Evolutionary conservation across 2,329 filamentous ascomycete species (phyloP).

Genomic region (Apiospora arundinis): DNA sequence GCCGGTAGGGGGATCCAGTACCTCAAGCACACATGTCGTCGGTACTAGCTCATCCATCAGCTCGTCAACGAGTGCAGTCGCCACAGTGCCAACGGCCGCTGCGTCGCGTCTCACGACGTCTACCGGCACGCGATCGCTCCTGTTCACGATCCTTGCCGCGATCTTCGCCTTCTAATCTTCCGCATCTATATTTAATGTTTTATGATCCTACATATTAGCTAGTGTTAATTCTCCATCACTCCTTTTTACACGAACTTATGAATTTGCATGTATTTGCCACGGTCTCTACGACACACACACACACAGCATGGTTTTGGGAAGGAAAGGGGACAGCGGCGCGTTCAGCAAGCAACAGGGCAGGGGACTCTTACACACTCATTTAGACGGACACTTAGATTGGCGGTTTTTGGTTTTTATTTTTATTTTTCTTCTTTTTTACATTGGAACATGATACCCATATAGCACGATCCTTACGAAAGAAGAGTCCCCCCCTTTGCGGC

Average conservation of each 20-base stretch:
- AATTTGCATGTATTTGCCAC: slow-evolving; percentile 25
- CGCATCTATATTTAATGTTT: slow-evolving; percentile 28
- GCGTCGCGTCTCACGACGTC: slow-evolving; percentile 13
- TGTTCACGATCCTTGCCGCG: slow-evolving; percentile 35
- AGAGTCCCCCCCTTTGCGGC: not conserved
- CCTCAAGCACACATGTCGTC: slow-evolving; percentile 25
- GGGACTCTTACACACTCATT: slow-evolving; percentile 27
- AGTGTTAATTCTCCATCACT: slow-evolving; percentile 22
- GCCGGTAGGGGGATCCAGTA: slow-evolving; percentile 15
- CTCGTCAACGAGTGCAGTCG: not conserved
- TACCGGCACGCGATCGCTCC: slow-evolving; percentile 25
- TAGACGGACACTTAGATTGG: slow-evolving; percentile 2
- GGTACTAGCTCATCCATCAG: not conserved
- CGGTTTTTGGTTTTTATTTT: not conserved
- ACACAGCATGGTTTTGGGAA: not conserved
- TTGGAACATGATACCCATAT: slow-evolving; percentile 25
- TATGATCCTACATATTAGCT: slow-evolving; percentile 23
- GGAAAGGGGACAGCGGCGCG: not conserved
- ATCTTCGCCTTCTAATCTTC: slow-evolving; percentile 35
- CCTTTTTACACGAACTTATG: slow-evolving; percentile 17
- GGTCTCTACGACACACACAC: slow-evolving; percentile 23
- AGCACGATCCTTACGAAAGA: slow-evolving; percentile 26
- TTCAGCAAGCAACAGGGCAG: not conserved
- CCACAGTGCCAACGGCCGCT: slow-evolving; percentile 25
- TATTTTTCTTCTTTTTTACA: not conserved